These are phyloP conservation scores for Pythium graminicola DNA, from an alignment of 352 stramenopile genomes.

Conservation along the genomic window DNA sequence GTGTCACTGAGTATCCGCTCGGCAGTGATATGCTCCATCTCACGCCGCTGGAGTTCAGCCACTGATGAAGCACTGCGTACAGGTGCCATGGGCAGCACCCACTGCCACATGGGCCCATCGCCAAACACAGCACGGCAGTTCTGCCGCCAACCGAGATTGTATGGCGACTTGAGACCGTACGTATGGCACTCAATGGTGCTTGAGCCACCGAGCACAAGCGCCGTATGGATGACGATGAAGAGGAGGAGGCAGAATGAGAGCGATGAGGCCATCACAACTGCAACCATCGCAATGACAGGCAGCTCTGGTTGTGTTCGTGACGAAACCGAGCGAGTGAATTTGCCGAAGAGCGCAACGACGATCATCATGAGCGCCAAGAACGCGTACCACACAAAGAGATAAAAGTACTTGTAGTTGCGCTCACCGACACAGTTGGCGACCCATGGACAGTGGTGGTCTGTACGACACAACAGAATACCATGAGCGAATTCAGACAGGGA, in stretches of 20 bases:
- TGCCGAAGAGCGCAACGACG: slow-evolving; percentile 41
- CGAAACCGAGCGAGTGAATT: slow-evolving; percentile 34
- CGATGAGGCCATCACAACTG: slow-evolving; percentile 61
- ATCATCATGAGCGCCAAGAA: slow-evolving; percentile 63
- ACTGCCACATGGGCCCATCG: slow-evolving; percentile 41
- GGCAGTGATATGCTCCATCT: slow-evolving; percentile 42
- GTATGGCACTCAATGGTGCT: slow-evolving; percentile 80
- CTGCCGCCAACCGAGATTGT: slow-evolving; percentile 55
- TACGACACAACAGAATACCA: background rate
- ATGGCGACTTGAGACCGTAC: slow-evolving; percentile 56
- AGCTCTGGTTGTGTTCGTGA: slow-evolving; percentile 20
- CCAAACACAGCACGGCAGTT: slow-evolving; percentile 57
- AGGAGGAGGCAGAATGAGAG: slow-evolving; percentile 61
- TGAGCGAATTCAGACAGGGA: background rate
- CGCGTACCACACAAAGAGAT: slow-evolving; percentile 75
- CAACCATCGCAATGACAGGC: slow-evolving; percentile 47
- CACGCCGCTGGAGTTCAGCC: slow-evolving; percentile 34
- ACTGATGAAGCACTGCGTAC: slow-evolving; percentile 10
- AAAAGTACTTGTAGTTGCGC: slow-evolving; percentile 86
- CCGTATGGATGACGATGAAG: slow-evolving; percentile 69
- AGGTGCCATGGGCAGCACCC: slow-evolving; percentile 40
- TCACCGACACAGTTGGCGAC: slow-evolving; percentile 81
- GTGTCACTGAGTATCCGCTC: slow-evolving; percentile 32
- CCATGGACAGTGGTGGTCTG: slow-evolving; percentile 98
- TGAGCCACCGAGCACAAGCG: slow-evolving; percentile 52